Conservation (phyloP, 2,329 filamentous ascomycete species). For the Aspergillus nomiae region DNA sequence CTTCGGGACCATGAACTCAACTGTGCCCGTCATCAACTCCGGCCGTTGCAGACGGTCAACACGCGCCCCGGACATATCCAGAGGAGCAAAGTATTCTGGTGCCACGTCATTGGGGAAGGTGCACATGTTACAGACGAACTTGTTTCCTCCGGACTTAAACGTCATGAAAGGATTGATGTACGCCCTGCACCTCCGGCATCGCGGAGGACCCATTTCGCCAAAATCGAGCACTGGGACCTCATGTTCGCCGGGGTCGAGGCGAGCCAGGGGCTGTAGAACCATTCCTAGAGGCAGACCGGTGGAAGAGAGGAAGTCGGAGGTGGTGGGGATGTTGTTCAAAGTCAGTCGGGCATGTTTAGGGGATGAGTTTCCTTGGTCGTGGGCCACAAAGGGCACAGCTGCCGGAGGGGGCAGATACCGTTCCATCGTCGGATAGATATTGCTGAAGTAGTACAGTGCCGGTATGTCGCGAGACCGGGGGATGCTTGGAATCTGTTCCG, state of each 20-base stretch:
- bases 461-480: slow-evolving; percentile 79
- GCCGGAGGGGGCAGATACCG: slow-evolving; percentile 88
- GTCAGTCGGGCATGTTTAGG: slow-evolving; percentile 91
- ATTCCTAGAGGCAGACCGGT: slow-evolving; percentile 87
- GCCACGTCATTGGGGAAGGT: slow-evolving; percentile 95
- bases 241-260: slow-evolving; percentile 78
- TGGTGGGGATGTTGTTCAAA: slow-evolving; percentile 88
- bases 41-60: slow-evolving; percentile 87
- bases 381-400: slow-evolving; percentile 85
- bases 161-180: slow-evolving; percentile 99
- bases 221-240: slow-evolving; percentile 93
- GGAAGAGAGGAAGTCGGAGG: slow-evolving; percentile 73
- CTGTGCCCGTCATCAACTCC: slow-evolving; percentile 86
- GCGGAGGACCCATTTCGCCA: slow-evolving; percentile 83
- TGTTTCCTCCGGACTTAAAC: slow-evolving; percentile 90
- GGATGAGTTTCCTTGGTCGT: slow-evolving; percentile 93
- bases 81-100: slow-evolving; percentile 89
- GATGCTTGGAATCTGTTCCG: slow-evolving; percentile 90
- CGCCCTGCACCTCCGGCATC: slow-evolving; percentile 87
- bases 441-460: slow-evolving; percentile 80
- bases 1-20: slow-evolving; percentile 95
- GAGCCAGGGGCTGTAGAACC: slow-evolving; percentile 83
- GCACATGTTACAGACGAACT: slow-evolving; percentile 97
- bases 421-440: slow-evolving; percentile 95
- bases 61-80: slow-evolving; percentile 80